Conservation (phyloP, 1,139 yeast genomes). For the Candida labiduridarum region DNA sequence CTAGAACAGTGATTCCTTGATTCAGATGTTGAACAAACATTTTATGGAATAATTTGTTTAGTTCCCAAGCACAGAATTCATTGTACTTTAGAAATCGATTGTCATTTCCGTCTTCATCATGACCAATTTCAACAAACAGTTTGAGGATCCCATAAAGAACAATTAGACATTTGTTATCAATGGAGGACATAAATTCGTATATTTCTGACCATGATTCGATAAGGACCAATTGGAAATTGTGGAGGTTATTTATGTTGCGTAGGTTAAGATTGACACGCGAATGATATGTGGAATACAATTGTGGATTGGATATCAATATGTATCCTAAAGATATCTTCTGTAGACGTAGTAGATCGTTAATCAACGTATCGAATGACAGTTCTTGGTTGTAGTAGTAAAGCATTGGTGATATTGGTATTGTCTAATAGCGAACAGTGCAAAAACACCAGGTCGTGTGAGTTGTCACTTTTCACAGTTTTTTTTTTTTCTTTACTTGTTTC, state of each 20-base stretch:
- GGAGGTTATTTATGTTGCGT: slow-evolving; percentile 4
- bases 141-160: slow-evolving; percentile 14
- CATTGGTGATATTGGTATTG: slow-evolving; percentile 6
- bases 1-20: slow-evolving; percentile 3
- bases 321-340: background rate
- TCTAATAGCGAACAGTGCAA: too few species aligned
- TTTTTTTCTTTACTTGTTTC: background rate
- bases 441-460: slow-evolving; percentile 6
- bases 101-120: background rate
- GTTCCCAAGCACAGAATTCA: slow-evolving; percentile 12
- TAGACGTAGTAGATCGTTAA: background rate
- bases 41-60: slow-evolving; percentile 13
- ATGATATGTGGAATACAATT: slow-evolving; percentile 6
- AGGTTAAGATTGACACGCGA: slow-evolving; percentile 2
- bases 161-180: background rate
- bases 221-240: slow-evolving; percentile 8
- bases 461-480: background rate
- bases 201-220: slow-evolving; percentile 16
- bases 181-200: slow-evolving; percentile 7
- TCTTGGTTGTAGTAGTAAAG: slow-evolving; percentile 11
- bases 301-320: slow-evolving; percentile 10
- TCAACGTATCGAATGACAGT: slow-evolving; percentile 10
- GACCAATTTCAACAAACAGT: slow-evolving; percentile 11
- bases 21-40: slow-evolving; percentile 7
- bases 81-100: slow-evolving; percentile 3